phyloP scores from a whole-genome alignment of 148 eudicot genomes.

The Bassia scoparia region DNA sequence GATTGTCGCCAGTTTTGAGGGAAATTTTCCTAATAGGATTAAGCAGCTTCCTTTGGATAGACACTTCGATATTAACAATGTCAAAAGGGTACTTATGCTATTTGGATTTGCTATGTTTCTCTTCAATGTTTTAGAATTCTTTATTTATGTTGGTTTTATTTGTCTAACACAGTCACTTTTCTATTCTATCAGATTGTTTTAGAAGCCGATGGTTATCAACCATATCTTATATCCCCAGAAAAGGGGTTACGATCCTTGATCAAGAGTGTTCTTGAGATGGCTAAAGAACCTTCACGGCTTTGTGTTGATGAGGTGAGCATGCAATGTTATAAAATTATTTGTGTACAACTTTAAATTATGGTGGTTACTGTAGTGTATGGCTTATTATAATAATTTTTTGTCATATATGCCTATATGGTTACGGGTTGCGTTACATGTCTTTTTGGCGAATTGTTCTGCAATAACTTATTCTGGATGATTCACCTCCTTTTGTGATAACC shows the following conservation, averaged over 20 bases:
- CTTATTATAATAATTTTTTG: too few relatives aligned
- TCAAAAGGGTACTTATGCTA: constrained; percentile 69
- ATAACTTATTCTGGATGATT: background rate
- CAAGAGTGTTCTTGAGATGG: constrained; percentile 81
- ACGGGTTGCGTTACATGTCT: background rate
- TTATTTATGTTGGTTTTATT: constrained; percentile 6
- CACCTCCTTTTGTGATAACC: background rate
- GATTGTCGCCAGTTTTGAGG: constrained; percentile 96
- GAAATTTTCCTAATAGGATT: constrained; percentile 91
- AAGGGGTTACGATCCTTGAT: constrained; percentile 93
- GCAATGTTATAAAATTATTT: background rate
- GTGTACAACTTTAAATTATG: background rate
- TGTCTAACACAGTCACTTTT: constrained; percentile 9
- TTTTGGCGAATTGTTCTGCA: background rate
- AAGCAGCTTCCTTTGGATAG: constrained; percentile 94
- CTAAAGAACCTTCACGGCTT: constrained; percentile 94
- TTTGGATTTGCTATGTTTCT: background rate
- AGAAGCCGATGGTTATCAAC: constrained; percentile 99
- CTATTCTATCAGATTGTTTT: constrained; percentile 65
- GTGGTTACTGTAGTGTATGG: background rate
- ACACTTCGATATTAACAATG: constrained; percentile 93
- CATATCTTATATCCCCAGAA: constrained; percentile 97
- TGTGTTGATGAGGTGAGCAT: constrained; percentile 95
- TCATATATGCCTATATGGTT: too few relatives aligned
- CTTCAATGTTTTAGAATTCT: background rate